Conservation (phyloP, 2,329 filamentous ascomycete genomes). For the Chaetomium olivaceum region DNA sequence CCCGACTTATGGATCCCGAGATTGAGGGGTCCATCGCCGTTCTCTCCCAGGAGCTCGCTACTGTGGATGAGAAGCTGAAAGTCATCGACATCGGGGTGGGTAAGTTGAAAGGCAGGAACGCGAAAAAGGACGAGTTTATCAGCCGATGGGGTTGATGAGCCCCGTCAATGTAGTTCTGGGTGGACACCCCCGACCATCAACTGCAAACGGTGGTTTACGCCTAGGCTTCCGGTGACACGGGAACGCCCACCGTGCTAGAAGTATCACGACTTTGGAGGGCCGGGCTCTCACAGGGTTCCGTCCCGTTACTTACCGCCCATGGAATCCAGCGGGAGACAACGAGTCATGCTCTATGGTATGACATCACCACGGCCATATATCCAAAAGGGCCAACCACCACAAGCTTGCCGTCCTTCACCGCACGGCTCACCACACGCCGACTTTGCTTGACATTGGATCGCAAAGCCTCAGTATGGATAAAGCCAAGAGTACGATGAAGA, state of each 20-base stretch:
- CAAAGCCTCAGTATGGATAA: constrained; percentile 20
- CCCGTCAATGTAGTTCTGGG: neutral
- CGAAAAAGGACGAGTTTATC: constrained; percentile 52
- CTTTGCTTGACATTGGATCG: too few relatives aligned
- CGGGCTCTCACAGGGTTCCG: neutral
- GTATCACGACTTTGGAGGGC: neutral
- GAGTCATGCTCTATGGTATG: neutral
- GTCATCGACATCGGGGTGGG: constrained; percentile 41
- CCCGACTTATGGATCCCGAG: constrained; percentile 54
- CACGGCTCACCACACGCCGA: neutral
- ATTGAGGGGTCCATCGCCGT: constrained; percentile 53
- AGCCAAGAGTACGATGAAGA: constrained; percentile 16
- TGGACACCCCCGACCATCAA: neutral
- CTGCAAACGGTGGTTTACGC: neutral
- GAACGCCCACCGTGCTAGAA: neutral
- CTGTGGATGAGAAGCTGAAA: constrained; percentile 43
- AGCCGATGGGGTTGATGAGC: constrained; percentile 42
- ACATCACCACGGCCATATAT: constrained; percentile 4
- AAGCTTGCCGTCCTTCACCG: neutral
- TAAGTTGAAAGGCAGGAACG: constrained; percentile 43
- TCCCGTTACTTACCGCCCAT: neutral
- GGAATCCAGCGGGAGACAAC: neutral
- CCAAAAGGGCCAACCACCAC: neutral
- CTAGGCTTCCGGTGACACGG: neutral
- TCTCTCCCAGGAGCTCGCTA: constrained; percentile 48